Evolutionary conservation across 1,284 basidiomycete species (phyloP), one percentile per base, ranked within the genome.

Genomic region (Cutaneotrichosporon dermatis): DNA sequence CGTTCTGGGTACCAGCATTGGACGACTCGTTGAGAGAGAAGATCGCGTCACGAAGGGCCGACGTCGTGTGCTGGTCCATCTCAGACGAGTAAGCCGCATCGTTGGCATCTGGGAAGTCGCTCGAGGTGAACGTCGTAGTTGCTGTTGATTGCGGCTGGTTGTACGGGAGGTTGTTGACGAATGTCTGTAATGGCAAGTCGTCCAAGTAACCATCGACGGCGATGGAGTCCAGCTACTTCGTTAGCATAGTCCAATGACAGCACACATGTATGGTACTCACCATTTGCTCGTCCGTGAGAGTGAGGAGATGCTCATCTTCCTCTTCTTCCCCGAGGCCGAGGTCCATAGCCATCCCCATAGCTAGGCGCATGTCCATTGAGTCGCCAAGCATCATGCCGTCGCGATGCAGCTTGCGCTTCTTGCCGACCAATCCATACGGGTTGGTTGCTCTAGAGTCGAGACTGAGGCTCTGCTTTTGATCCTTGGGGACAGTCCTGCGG

Each of bases 51-150:
- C 75, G 71, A 4, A 77, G 66, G 3, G 75, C 75, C 5, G 75
- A 77, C 1, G 75, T 76, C 34, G 75, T 75, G 62, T 77, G 75
- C 60, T 74, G 74, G 55, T 77, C 75, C 70, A 76, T 77, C 55
- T 76, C 75, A 25, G 67, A 60, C 4, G 69, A 66, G 66, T 72
- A 73, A 13, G 63, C 54, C 51, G 65, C 64, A 42, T 70, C 69
- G 33, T 62, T 63, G 4, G 63, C 58, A 7, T 67, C 62, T 12
- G 64, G 55, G 55, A 70, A 73, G 58, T 74, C 72, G 48, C 69
- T 66, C 36, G 64, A 51, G 55, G 64, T 60, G 57, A 66, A 74
- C 6, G 54, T 54, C n/a, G 56, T 57, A 15, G 57, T 39, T 45
- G 68, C 54, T 11, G 59, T 49, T 11, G 54, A 58, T 10, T 60